Evolutionary conservation across 225 moss, liverwort and hornwort genomes (phyloP).

Genomic region (Neckera pumila): DNA sequence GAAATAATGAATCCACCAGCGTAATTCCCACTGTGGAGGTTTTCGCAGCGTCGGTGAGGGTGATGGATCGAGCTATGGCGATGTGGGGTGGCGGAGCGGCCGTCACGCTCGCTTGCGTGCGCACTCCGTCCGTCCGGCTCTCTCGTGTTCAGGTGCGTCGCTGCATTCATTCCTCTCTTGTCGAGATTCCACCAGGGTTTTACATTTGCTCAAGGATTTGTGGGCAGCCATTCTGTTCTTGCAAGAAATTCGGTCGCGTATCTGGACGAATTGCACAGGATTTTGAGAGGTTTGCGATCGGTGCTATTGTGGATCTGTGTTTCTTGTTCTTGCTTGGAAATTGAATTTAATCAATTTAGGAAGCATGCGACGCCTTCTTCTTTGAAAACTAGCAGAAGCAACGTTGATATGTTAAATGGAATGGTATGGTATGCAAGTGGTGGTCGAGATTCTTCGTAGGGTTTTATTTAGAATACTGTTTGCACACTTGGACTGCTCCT

Average conservation of each 20-base stretch:
- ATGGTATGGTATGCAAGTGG: not conserved
- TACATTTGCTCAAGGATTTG: not conserved
- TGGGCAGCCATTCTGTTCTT: not conserved
- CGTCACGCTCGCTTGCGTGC: conserved; percentile 6
- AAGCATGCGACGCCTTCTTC: not conserved
- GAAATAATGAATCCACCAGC: not conserved
- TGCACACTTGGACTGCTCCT: not conserved
- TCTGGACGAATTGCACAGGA: not conserved
- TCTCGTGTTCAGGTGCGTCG: conserved; percentile 24
- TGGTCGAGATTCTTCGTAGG: not conserved
- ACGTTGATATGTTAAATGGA: not conserved
- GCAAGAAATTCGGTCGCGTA: not conserved
- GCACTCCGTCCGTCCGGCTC: not conserved
- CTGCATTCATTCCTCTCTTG: not conserved
- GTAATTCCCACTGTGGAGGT: no score
- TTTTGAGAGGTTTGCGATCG: not conserved
- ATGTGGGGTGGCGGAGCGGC: conserved; percentile 24
- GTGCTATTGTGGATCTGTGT: not conserved
- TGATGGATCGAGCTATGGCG: conserved; percentile 29
- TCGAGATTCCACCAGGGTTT: not conserved
- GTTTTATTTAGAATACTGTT: not conserved
- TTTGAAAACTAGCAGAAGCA: not conserved
- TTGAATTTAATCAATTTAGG: not conserved
- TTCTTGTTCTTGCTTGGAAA: not conserved
- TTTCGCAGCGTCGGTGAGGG: not conserved